Conservation (phyloP, 768 basidiomycete genomes). For the Zangia roseola region DNA sequence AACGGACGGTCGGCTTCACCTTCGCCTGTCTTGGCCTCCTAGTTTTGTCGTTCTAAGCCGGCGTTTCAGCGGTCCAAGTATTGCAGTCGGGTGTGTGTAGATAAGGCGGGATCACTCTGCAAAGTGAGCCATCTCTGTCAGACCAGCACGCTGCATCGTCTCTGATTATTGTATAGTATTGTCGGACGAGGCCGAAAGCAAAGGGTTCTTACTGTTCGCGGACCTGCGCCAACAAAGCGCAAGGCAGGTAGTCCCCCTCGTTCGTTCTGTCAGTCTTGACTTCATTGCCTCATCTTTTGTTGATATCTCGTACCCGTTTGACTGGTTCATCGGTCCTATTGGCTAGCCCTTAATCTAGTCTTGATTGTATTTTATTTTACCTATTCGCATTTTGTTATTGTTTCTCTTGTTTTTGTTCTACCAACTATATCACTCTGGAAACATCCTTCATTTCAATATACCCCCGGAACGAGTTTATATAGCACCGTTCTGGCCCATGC, state of each 20-base stretch:
- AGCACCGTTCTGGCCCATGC: constrained; percentile 45
- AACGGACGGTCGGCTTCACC: too few relatives aligned
- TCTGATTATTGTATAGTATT: constrained; percentile 17
- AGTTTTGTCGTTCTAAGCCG: constrained; percentile 55
- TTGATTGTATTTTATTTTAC: constrained; percentile 2
- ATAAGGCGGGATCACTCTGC: constrained; percentile 35
- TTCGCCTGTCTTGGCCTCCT: constrained; percentile 28
- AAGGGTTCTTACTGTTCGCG: constrained; percentile 26
- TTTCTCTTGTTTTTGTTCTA: not conserved
- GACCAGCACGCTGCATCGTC: not conserved
- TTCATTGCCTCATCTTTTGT: not conserved
- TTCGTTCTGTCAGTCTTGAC: too few relatives aligned
- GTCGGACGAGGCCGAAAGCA: constrained; percentile 18
- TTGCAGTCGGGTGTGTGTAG: constrained; percentile 62
- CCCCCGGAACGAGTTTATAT: constrained; percentile 47
- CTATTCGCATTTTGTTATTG: not conserved
- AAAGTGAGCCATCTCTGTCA: constrained; percentile 12
- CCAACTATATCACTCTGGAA: not conserved
- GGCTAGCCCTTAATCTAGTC: not conserved
- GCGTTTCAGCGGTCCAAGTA: constrained; percentile 54
- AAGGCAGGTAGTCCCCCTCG: constrained; percentile 5
- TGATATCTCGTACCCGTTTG: constrained; percentile 1
- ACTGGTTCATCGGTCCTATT: constrained; percentile 1
- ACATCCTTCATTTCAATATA: constrained; percentile 33
- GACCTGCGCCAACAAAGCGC: constrained; percentile 21